Base-by-base conservation (phyloP, 2,329 filamentous ascomycete species). In the Byssochlamys sp. region DNA sequence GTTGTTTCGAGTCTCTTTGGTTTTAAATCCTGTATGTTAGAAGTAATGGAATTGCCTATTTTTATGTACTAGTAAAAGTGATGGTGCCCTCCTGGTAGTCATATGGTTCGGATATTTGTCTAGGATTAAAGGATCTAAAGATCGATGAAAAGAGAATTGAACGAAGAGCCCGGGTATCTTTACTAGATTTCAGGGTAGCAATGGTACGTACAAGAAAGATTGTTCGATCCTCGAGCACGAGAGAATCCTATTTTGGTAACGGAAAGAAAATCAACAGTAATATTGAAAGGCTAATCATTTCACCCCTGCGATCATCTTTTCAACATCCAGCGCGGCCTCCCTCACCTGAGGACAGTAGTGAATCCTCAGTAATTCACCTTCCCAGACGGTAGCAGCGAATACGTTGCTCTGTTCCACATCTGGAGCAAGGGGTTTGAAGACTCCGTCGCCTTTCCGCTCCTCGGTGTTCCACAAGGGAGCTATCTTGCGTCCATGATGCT, bases 391-490 rank as follows among this genome's bases (percentile, higher is more conserved):
- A 3, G 86, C 84, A 0, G 91, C 89, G 73, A 94, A 95, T 0
- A 92, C 91, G 74, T 97, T 97, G 63, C 87, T 91, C 6, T 84
- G 86, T 73, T 96, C 92, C 2, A 95, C 82, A 62, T 87, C 89
- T 28, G 81, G 80, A 51, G 85, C 84, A 50, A 87, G 72, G 0
- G 90, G 80, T 72, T 91, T 88, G 67, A 89, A 97, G 0, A 87
- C 83, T 2, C 94, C 94, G 70, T 97, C 92, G 5, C 92, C 92
- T 70, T 89, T 88, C 54, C 92, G 81, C 77, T 97, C 94, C 70
- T 97, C 92, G 0, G 91, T 95, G 67, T 95, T 86, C 92, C 94
- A 99, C 60, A 99, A 74, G n/a, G 87, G 84, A 39, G 83, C 83
- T 50, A 97, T 83, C 73, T 92, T 95, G 65, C 85, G 86, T 53